Evolutionary conservation across 2,329 filamentous ascomycete species (phyloP).

Genomic region (Ascochyta rabiei): DNA sequence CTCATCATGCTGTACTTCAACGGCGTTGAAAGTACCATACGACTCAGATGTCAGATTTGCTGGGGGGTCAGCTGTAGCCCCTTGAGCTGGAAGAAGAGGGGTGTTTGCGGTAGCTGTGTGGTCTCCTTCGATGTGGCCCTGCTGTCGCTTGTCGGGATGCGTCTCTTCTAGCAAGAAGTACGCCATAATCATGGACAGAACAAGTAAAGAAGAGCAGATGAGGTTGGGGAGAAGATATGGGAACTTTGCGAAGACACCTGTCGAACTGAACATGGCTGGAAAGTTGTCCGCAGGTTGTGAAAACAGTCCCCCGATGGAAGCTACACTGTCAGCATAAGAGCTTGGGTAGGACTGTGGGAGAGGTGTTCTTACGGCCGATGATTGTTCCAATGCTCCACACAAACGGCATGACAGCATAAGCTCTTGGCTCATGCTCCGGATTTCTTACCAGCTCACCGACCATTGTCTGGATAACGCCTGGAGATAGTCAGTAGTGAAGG

Average conservation of each 20-base stretch:
- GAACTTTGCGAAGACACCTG: constrained; percentile 75
- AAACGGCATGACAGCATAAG: constrained; percentile 92
- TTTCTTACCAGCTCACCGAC: constrained; percentile 71
- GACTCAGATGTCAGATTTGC: constrained; percentile 78
- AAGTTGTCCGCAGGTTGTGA: constrained; percentile 78
- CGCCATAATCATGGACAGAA: constrained; percentile 80
- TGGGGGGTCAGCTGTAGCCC: constrained; percentile 73
- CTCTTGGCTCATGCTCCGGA: constrained; percentile 78
- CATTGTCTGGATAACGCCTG: constrained; percentile 79
- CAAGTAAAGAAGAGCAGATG: constrained; percentile 76
- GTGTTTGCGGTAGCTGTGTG: constrained; percentile 64
- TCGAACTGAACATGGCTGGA: constrained; percentile 70
- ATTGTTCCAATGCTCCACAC: constrained; percentile 93
- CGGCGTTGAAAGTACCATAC: constrained; percentile 73
- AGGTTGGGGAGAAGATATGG: constrained; percentile 91
- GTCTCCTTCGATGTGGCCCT: constrained; percentile 48
- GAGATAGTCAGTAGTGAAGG: neutral
- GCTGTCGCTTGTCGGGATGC: constrained; percentile 78
- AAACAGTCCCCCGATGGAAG: constrained; percentile 85
- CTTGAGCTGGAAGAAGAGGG: constrained; percentile 75
- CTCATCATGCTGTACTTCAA: constrained; percentile 61
- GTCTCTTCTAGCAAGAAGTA: constrained; percentile 86
- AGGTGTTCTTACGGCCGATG: constrained; percentile 61
- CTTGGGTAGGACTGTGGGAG: neutral
- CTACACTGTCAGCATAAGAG: constrained; percentile 31